Percentiles rank a stretch among this genome's conserved stretches.
Conservation (phyloP, 75 land plant genomes). For the Isoetes taiwanensis region DNA sequence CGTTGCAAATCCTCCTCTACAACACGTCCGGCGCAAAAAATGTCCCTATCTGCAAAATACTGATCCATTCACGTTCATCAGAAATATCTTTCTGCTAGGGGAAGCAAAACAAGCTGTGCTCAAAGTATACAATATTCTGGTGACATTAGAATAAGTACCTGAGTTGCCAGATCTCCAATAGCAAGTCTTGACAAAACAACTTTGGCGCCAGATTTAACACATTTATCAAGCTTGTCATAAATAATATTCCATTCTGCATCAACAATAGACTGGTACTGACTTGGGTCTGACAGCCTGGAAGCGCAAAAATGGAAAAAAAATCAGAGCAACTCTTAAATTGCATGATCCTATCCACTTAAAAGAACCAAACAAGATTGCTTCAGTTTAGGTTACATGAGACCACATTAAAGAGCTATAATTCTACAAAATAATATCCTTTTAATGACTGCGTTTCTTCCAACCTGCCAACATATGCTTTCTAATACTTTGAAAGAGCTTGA, state of each 20-base stretch:
- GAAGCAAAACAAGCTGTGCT: too few relatives aligned
- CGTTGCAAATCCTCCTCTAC: slow-evolving; percentile 89
- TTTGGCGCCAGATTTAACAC: slow-evolving; percentile 88
- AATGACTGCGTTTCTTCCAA: too few relatives aligned
- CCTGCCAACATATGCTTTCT: too few relatives aligned
- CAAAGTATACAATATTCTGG: too few relatives aligned
- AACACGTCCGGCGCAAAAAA: slow-evolving; percentile 99
- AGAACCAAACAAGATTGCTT: not conserved
- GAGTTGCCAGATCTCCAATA: slow-evolving; percentile 93
- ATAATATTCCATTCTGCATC: slow-evolving; percentile 99
- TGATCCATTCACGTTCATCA: slow-evolving; percentile 17
- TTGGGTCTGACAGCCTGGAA: slow-evolving; percentile 81
- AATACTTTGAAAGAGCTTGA: not conserved
- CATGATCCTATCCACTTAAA: not conserved
- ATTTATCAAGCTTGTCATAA: slow-evolving; percentile 93
- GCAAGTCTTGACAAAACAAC: slow-evolving; percentile 85
- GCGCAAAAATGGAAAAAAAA: slow-evolving; percentile 1
- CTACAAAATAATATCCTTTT: not conserved
- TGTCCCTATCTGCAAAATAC: slow-evolving; percentile 98
- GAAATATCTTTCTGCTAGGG: not conserved
- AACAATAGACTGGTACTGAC: slow-evolving; percentile 91
- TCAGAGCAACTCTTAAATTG: not conserved
- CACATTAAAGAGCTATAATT: not conserved
- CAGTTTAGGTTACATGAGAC: not conserved
- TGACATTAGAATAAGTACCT: too few relatives aligned